Evolutionary conservation across 1,284 basidiomycete genomes (phyloP).

Genomic region (Mixia osmundae): DNA sequence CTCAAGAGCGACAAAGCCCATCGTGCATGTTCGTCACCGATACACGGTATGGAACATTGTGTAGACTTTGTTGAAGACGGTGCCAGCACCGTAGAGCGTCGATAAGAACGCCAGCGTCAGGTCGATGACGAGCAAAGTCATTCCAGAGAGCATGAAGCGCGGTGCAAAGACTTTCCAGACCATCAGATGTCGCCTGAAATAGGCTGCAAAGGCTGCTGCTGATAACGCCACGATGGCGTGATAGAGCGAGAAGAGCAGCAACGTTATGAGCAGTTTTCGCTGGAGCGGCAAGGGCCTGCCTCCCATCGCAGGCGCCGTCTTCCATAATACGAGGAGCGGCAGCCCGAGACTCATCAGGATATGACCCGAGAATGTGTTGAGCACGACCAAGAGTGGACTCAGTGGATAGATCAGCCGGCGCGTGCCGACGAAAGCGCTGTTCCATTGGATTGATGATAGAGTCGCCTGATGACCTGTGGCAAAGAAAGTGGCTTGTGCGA

Average conservation of each 20-base stretch:
- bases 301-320: slow-evolving; percentile 37
- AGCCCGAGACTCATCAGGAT: slow-evolving; percentile 36
- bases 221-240: slow-evolving; percentile 42
- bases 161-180: slow-evolving; percentile 99
- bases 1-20: too few relatives aligned
- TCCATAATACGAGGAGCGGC: slow-evolving; percentile 67
- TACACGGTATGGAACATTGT: too few relatives aligned
- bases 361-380: slow-evolving; percentile 60
- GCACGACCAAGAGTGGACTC: slow-evolving; percentile 48
- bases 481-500: slow-evolving; percentile 57
- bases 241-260: slow-evolving; percentile 43
- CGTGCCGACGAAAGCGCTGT: slow-evolving; percentile 60
- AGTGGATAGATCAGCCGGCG: slow-evolving; percentile 44
- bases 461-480: slow-evolving; percentile 79
- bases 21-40: too few relatives aligned
- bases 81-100: too few relatives aligned
- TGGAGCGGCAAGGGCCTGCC: slow-evolving; percentile 18
- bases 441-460: slow-evolving; percentile 84
- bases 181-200: slow-evolving; percentile 76
- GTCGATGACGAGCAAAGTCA: slow-evolving; percentile 27
- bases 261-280: slow-evolving; percentile 28
- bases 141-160: slow-evolving; percentile 56
- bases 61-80: too few relatives aligned
- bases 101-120: slow-evolving; percentile 22
- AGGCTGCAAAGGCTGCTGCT: slow-evolving; percentile 46